Percentiles rank a stretch among this genome's conserved stretches.
Conservation (phyloP, 2,329 filamentous ascomycete genomes). For the Diaporthe longicolla region DNA sequence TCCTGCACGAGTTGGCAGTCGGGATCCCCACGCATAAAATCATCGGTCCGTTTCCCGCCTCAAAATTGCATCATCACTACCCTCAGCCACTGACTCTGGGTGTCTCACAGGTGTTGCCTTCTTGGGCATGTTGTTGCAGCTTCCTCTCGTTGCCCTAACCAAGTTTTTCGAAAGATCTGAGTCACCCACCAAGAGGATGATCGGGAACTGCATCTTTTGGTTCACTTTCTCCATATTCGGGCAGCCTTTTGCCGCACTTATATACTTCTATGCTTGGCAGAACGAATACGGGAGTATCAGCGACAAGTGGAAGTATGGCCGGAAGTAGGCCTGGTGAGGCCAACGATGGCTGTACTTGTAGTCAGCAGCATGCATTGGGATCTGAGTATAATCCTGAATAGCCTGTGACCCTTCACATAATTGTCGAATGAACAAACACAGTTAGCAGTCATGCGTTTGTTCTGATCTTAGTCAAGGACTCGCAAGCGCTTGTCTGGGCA, state of each 20-base stretch:
- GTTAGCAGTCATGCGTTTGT: background rate
- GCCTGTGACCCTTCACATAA: background rate
- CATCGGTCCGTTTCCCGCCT: slow-evolving; percentile 71
- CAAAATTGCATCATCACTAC: background rate
- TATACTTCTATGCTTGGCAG: slow-evolving; percentile 99
- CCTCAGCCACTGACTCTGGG: slow-evolving; percentile 34
- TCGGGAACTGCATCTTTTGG: slow-evolving; percentile 97
- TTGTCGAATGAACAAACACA: background rate
- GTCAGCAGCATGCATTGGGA: background rate
- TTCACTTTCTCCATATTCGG: slow-evolving; percentile 95
- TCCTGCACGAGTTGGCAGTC: slow-evolving; percentile 93
- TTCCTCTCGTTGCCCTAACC: slow-evolving; percentile 88
- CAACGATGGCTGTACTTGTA: background rate
- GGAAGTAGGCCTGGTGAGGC: background rate
- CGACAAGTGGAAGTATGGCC: slow-evolving; percentile 48
- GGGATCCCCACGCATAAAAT: slow-evolving; percentile 96
- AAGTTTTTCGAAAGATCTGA: slow-evolving; percentile 84
- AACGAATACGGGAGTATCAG: slow-evolving; percentile 93
- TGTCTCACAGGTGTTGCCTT: slow-evolving; percentile 82
- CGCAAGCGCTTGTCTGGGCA: background rate
- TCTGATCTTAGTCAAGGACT: background rate
- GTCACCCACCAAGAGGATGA: slow-evolving; percentile 79
- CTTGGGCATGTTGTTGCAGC: slow-evolving; percentile 91
- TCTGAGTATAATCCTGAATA: background rate
- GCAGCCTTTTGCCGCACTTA: slow-evolving; percentile 89